Evolutionary conservation across 495 filamentous ascomycete genomes (phyloP).

Genomic region (Talaromyces thailandensis): DNA sequence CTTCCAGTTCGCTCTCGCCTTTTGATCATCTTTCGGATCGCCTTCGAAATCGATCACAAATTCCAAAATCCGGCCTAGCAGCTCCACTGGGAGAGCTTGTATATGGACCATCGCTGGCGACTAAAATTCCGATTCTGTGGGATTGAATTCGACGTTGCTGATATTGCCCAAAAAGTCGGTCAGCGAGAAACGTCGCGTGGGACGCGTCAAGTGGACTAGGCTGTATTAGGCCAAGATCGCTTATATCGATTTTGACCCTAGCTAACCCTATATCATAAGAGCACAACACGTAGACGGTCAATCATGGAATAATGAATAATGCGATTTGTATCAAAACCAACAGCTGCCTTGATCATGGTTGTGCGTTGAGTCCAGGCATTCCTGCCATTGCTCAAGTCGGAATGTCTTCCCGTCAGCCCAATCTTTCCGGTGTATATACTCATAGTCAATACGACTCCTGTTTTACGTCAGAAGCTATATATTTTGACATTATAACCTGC

Average conservation of each 20-base stretch:
- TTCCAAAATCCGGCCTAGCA: background rate
- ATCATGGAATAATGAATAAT: too few species aligned
- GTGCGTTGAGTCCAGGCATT: background rate
- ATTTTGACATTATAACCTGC: too few species aligned
- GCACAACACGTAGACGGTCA: too few species aligned
- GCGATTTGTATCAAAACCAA: background rate
- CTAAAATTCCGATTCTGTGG: background rate
- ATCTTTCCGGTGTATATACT: background rate
- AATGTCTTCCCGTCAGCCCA: background rate
- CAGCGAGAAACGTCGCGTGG: background rate
- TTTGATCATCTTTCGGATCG: background rate
- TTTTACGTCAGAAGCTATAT: background rate
- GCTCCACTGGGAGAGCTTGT: conserved; percentile 1
- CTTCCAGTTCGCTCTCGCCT: background rate
- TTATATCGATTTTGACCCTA: background rate
- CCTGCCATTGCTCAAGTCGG: background rate
- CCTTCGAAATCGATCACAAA: background rate
- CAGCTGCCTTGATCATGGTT: background rate
- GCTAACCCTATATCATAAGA: too few species aligned
- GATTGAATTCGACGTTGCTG: background rate
- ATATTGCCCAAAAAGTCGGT: background rate
- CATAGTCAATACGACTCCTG: background rate
- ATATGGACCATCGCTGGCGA: background rate
- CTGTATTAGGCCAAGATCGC: background rate
- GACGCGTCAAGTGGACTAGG: background rate